Percentiles rank a stretch among this genome's conserved stretches.
These are phyloP conservation scores for Talaromyces proteolyticus DNA, from an alignment of 495 filamentous ascomycete species.

Conservation along the genomic window DNA sequence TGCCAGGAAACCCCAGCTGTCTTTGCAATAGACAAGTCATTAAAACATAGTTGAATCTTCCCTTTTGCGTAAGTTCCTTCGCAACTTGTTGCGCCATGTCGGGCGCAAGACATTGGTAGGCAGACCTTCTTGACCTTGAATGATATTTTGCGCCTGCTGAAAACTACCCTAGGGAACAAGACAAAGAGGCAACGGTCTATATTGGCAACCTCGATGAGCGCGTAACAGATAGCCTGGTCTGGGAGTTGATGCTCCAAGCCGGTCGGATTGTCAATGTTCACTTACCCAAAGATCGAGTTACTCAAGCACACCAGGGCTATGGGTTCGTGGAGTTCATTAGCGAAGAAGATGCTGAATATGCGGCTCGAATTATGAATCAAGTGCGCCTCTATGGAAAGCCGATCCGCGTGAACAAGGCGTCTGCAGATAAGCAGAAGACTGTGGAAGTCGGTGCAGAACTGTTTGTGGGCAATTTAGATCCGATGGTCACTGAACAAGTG, in stretches of 20 bases:
- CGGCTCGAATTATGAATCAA: conserved; percentile 93
- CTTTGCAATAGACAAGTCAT: too few species aligned
- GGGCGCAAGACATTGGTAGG: conserved; percentile 75
- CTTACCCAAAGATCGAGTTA: conserved; percentile 94
- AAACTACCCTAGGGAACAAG: conserved; percentile 77
- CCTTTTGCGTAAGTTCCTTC: neutral
- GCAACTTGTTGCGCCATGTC: conserved; percentile 44
- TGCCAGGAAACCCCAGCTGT: too few species aligned
- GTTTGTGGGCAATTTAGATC: conserved; percentile 93
- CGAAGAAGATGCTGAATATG: conserved; percentile 96
- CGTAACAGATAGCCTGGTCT: conserved; percentile 82
- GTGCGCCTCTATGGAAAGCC: conserved; percentile 91
- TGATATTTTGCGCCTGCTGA: neutral
- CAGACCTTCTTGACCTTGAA: conserved; percentile 6
- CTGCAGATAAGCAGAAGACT: conserved; percentile 93
- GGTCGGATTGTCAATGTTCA: conserved; percentile 97
- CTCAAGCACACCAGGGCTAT: conserved; percentile 94
- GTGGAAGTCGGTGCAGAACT: conserved; percentile 96
- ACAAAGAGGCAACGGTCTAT: conserved; percentile 98
- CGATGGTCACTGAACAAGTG: conserved; percentile 91
- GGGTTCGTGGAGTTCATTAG: conserved; percentile 98
- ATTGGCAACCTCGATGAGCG: conserved; percentile 98
- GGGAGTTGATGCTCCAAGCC: conserved; percentile 96
- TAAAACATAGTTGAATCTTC: too few species aligned
- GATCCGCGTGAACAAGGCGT: conserved; percentile 94